A percentile compares a stretch with the other conserved stretches of the same genome.
Conservation (phyloP, 108 stramenopile genomes). For the Skeletonema tropicum region DNA sequence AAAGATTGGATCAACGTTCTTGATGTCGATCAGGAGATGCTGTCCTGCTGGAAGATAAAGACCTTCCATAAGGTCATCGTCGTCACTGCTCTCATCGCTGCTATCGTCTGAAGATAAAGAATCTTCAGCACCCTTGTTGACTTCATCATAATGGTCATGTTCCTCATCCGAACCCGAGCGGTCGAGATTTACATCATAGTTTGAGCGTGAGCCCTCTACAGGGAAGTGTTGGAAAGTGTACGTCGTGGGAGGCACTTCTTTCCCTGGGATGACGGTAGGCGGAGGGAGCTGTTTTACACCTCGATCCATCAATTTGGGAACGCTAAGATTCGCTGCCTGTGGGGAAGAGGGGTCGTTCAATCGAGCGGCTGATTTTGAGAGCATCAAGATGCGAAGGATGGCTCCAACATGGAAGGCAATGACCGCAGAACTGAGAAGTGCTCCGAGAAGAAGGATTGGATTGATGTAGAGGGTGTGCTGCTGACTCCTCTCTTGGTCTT, state of each 20-base stretch:
- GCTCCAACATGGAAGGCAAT: neutral
- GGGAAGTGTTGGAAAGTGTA: constrained; percentile 65
- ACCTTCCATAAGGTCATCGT: constrained; percentile 12
- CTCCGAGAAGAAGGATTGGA: neutral
- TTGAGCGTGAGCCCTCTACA: constrained; percentile 12
- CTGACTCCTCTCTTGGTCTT: neutral
- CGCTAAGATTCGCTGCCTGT: neutral
- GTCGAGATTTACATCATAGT: constrained; percentile 10
- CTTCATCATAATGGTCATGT: neutral
- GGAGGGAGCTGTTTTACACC: constrained; percentile 28
- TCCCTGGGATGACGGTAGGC: constrained; percentile 10
- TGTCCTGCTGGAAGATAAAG: constrained; percentile 74
- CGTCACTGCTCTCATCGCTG: neutral
- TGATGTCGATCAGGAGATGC: constrained; percentile 71
- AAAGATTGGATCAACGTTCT: constrained; percentile 61
- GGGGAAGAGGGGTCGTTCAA: neutral
- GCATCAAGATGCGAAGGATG: neutral
- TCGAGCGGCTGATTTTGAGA: neutral
- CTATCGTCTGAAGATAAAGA: neutral
- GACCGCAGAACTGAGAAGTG: neutral
- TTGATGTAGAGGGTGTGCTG: neutral
- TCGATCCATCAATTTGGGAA: neutral
- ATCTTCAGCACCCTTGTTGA: no score
- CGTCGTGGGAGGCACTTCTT: constrained; percentile 42
- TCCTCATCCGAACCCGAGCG: neutral